phyloP scores from a whole-genome alignment of 305 asterid species.

The Solanum hybrid region DNA sequence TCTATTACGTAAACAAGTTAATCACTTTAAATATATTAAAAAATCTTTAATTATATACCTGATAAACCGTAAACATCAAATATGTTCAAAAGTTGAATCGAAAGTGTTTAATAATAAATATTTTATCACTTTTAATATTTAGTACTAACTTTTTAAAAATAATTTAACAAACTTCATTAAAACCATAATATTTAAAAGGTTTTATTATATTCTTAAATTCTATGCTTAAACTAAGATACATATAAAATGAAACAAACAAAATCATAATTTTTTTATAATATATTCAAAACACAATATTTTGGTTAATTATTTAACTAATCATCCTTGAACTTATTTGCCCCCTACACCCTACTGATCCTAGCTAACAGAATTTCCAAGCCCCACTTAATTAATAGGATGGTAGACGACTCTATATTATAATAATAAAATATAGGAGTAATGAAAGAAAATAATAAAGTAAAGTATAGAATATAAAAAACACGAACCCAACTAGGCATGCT shows the following conservation, averaged over 20 bases:
- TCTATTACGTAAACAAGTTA: not conserved
- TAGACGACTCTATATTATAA: not conserved
- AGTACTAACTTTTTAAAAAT: not conserved
- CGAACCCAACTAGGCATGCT: constrained; percentile 7
- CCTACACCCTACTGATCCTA: not conserved
- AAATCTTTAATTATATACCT: no score
- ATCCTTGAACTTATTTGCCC: not conserved
- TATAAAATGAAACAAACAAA: not conserved
- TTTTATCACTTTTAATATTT: not conserved
- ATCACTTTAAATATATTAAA: not conserved
- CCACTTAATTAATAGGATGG: not conserved
- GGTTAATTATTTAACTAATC: not conserved
- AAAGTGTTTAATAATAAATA: not conserved
- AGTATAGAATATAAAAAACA: not conserved
- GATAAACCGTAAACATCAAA: not conserved
- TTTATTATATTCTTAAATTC: not conserved
- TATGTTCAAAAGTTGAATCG: not conserved
- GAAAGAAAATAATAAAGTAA: not conserved
- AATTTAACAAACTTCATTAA: no score
- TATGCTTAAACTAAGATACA: not conserved
- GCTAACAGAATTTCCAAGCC: not conserved
- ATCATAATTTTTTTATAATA: not conserved
- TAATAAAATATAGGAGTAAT: not conserved
- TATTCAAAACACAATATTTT: not conserved
- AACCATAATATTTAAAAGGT: not conserved